Evolutionary conservation across 768 basidiomycete species (phyloP), one percentile per base, ranked within the genome.

Genomic region (Lentinula sp.): DNA sequence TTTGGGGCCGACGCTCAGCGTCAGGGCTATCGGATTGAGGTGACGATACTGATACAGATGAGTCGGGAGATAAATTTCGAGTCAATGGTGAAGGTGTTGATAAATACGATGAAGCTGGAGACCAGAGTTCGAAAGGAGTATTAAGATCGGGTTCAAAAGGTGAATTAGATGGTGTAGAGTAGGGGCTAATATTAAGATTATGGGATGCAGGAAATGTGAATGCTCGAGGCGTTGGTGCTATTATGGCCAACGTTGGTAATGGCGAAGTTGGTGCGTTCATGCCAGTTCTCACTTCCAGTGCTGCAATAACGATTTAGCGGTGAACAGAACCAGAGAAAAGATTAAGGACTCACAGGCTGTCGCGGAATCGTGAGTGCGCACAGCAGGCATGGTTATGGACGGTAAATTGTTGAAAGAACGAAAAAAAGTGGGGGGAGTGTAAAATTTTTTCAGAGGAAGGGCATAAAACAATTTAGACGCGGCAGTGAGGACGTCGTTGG

Each of bases 361-460:
- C 64, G 78, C 81, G 77, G 80, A 86, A 78, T 89, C 86, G 78
- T 85, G 86, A 71, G 88, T 89, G 77, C 88, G 87, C 69, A 84
- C 78, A 53, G 87, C 87, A 73, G 88, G 88, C 88, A 90, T 90
- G 80, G 81, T 21, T 73, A 76, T 71, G 68, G 68, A n/a, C 34
- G 37, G 43, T 46, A 65, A 66, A 11, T 34, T 65, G 65, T 66
- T 45, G 45, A 40, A 40, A 34, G 45, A 50, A 50, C 32, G 45
- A 59, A 40, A 65, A 61, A 66, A 65, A 62, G 49, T 59, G 35
- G 63, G 54, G 63, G 53, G 63, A 63, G 50, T 64, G 64, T 61
- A 67, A 66, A 68, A 65, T 68, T 65, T 69, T 61, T 68, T 48
- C 46, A 48, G 64, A 65, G 71, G 53, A 39, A 61, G 60, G 62